Evolutionary conservation across 2,329 filamentous ascomycete genomes (phyloP), one percentile per base, ranked within the genome.

Genomic region (Fusarium caatingaense): DNA sequence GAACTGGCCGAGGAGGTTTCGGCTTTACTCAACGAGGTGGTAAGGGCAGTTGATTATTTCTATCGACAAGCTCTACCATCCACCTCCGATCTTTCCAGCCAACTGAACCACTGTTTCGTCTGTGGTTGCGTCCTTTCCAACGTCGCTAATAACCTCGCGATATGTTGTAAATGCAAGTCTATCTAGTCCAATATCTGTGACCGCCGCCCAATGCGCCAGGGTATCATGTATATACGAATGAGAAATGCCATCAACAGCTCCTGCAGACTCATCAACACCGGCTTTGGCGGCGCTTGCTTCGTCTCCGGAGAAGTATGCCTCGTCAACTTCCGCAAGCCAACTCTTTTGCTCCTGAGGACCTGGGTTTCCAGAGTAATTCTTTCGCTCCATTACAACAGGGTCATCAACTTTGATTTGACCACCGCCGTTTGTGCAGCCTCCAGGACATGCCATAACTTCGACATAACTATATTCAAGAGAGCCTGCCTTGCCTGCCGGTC

Each of bases 361-460:
- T 30, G 90, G 86, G 74, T 91, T 92, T 32, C 80, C 79, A 4
- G 80, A 78, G 16, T 83, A 72, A 5, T 82, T 81, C 67, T 82
- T 84, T 49, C 84, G 84, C 66, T 85, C 84, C 44, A 84, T 75
- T 12, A 91, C 81, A 15, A 89, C 82, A 9, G 92, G 88, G 78
- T 98, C 96, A 56, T 93, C 92, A 27, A 93, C 88, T 77, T 97
- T 97, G 78, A 99, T 91, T 83, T 99, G 96, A 1, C 96, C 96
- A 40, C 96, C 96, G 3, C 96, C 96, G 75, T 99, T 99, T 57
- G 96, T 99, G 82, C 96, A 99, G 5, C 96, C 96, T n/a, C 96
- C 96, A 0, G 96, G 96, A 79, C 96, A 99, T 16, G 96, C 96
- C 96, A 99, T 99, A 62, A 99, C 96, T 81, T 99, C 96, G 28